Base-by-base conservation (phyloP, 805 yeast genomes). In the Komagataella pseudopastoris region DNA sequence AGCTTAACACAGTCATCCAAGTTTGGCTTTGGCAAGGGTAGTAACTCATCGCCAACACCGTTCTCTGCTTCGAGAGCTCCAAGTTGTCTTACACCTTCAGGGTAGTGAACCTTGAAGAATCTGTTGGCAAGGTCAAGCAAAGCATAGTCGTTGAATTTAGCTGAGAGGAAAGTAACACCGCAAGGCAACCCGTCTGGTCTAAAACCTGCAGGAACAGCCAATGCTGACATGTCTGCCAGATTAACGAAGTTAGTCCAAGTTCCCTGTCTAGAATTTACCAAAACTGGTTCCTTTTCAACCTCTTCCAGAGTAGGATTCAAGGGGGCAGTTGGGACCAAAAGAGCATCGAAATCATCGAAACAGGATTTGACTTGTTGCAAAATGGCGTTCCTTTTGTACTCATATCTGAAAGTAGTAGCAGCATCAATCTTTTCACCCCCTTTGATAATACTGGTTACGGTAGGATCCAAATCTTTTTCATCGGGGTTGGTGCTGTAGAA, bases 241-340 rank as follows among this genome's bases (percentile, higher is more conserved):
- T 93, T 91, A 59, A 88, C 96, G 65, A 93, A 93, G 69, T 91
- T 91, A 30, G 98, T 91, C 83, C 96, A 91, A n/a, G 96, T 89
- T 36, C 99, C 99, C 70, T 93, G 99, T 61, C 75, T 74, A 5
- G 97, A 87, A 72, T 91, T 91, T 59, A 89, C 79, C 48, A 72
- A 65, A 30, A 93, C 72, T 3, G 98, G 98, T 63, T 90, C 96
- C 6, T 72, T 68, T 54, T 71, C 78, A 23, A 91, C 79, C 53
- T 85, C 81, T 48, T 72, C 80, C 50, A 90, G 78, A 5, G 89
- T 79, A 49, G 98, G 98, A 61, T 85, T 89, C 59, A 91, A 72
- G 5, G 98, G 98, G 58, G 95, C 88, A 5, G 98, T 91, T 51
- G 99, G 99, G 39, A 91, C 91, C 46, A 90, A 73, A 53, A 90